Conservation (phyloP, 208 protist species). For the Leishmania turanica region DNA sequence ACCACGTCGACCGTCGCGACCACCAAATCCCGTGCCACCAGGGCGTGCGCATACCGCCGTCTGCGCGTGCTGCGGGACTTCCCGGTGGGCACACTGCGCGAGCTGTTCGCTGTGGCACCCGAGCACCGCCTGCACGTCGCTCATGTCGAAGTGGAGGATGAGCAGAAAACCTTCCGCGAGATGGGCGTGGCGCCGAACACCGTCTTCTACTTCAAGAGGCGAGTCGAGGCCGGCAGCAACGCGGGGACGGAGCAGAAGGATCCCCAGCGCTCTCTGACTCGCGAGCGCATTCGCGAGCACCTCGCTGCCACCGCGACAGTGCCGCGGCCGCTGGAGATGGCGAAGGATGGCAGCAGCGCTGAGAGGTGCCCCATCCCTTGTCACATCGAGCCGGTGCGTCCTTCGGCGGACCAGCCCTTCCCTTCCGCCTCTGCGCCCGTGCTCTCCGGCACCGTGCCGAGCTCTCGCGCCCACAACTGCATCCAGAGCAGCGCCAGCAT, state of each 20-base stretch:
- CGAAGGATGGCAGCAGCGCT: not conserved
- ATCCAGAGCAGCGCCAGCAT: conserved; percentile 9
- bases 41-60: conserved; percentile 32
- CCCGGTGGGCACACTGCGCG: conserved; percentile 64
- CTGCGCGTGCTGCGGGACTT: conserved; percentile 52
- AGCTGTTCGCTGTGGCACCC: conserved; percentile 41
- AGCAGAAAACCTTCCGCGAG: conserved; percentile 24
- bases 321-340: not conserved
- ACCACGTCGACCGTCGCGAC: conserved; percentile 20
- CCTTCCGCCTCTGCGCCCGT: conserved; percentile 1
- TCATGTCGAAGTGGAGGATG: conserved; percentile 29
- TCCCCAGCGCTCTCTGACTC: conserved; percentile 7
- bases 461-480: not conserved
- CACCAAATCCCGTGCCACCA: conserved; percentile 16
- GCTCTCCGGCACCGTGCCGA: conserved; percentile 1
- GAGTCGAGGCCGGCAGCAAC: not conserved
- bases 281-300: conserved; percentile 23
- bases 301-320: conserved; percentile 1
- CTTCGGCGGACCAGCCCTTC: conserved; percentile 15
- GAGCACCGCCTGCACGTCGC: conserved; percentile 38
- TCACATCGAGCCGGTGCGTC: conserved; percentile 4
- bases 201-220: conserved; percentile 34
- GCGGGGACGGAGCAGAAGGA: not conserved
- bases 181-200: conserved; percentile 23
- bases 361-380: conserved; percentile 2